A percentile compares a stretch with the other conserved stretches of the same genome.
These are phyloP conservation scores for Aristolochia fimbriata DNA, from an alignment of 164 flowering plant genomes.

Conservation along the genomic window DNA sequence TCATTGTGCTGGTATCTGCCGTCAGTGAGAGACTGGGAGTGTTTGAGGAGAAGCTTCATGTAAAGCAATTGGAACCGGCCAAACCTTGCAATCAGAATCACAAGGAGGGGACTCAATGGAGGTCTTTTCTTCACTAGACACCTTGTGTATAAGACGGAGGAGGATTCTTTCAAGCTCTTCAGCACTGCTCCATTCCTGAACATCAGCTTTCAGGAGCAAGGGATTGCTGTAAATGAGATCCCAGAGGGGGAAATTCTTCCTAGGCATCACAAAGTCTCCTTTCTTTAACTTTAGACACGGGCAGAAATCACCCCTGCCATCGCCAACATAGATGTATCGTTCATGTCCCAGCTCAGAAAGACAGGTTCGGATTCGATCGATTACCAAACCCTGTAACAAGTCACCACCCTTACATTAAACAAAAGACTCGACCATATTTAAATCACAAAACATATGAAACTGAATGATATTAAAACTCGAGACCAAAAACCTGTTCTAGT, in stretches of 20 bases:
- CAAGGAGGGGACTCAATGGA: too few relatives aligned
- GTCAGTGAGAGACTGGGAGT: background rate
- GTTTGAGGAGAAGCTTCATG: background rate
- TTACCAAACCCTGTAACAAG: conserved; percentile 34
- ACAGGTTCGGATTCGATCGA: conserved; percentile 42
- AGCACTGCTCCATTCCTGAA: conserved; percentile 61
- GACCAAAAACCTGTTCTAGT: too few relatives aligned
- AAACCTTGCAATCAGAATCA: background rate
- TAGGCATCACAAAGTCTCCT: conserved; percentile 54
- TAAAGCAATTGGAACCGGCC: background rate
- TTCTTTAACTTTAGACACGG: conserved; percentile 48
- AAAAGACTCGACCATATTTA: too few relatives aligned
- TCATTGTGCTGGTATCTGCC: too few relatives aligned
- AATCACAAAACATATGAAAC: too few relatives aligned
- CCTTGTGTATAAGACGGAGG: conserved; percentile 18
- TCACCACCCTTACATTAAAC: too few relatives aligned
- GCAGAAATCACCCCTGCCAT: conserved; percentile 71
- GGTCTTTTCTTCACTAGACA: background rate
- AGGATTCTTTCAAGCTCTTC: conserved; percentile 41
- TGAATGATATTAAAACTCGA: too few relatives aligned
- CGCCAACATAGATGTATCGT: conserved; percentile 58
- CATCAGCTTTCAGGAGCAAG: conserved; percentile 33
- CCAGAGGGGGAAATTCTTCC: conserved; percentile 71
- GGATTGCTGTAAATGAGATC: conserved; percentile 45
- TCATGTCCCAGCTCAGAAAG: background rate